These are phyloP conservation scores for Trichoderma breve DNA, from an alignment of 2,329 filamentous ascomycete species.

Conservation along the genomic window DNA sequence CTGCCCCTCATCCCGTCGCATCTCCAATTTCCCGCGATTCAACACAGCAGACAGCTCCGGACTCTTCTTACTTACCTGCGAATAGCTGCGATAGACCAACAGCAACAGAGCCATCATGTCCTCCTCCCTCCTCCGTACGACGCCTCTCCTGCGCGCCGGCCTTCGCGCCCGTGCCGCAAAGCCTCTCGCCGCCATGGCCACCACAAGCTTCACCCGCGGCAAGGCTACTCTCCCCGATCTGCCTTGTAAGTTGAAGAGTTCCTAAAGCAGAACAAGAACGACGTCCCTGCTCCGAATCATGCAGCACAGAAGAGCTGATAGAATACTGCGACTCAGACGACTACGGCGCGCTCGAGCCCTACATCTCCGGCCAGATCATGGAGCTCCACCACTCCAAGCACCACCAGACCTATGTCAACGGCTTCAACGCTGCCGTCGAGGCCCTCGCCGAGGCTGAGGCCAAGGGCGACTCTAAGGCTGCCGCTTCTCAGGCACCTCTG, in stretches of 20 bases:
- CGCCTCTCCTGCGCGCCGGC: conserved; percentile 65
- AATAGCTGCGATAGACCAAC: neutral
- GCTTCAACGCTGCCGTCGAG: conserved; percentile 77
- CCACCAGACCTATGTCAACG: conserved; percentile 90
- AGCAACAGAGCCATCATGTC: conserved; percentile 56
- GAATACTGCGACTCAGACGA: conserved; percentile 62
- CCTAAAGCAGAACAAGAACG: neutral
- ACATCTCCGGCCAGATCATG: conserved; percentile 89
- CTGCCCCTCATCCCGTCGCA: conserved; percentile 3
- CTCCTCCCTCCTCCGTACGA: conserved; percentile 69
- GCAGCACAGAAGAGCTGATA: neutral
- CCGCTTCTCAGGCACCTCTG: conserved; percentile 49
- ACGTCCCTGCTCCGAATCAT: neutral
- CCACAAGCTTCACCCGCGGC: conserved; percentile 74
- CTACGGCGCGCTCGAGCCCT: conserved; percentile 87
- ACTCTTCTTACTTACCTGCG: neutral
- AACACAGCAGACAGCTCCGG: neutral
- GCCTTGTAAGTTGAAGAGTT: conserved; percentile 43
- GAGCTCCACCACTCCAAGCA: conserved; percentile 93
- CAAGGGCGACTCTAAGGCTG: conserved; percentile 57
- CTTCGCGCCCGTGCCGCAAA: conserved; percentile 65
- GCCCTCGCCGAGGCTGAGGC: conserved; percentile 64
- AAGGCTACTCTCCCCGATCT: conserved; percentile 95
- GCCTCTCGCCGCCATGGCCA: conserved; percentile 62
- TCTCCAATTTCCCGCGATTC: neutral